Evolutionary conservation across 2,329 filamentous ascomycete species (phyloP).

Genomic region (Trichoderma koningii): DNA sequence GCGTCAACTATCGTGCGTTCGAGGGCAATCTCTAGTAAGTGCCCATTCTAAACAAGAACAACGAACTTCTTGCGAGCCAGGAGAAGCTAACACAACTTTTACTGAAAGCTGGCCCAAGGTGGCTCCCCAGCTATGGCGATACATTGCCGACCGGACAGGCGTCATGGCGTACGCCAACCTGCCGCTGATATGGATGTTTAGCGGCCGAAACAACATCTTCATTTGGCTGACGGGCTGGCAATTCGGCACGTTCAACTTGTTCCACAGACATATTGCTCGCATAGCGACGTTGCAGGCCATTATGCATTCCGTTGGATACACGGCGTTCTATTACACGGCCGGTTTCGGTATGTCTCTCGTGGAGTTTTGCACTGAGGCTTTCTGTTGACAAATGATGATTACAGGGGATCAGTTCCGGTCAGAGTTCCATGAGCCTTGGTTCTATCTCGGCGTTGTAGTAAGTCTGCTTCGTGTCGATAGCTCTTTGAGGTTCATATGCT

Average conservation of each 20-base stretch:
- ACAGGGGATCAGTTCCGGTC: background rate
- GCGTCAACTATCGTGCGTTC: conserved; percentile 8
- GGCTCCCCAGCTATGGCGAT: conserved; percentile 13
- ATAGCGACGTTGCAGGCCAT: conserved; percentile 60
- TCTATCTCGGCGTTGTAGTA: conserved; percentile 25
- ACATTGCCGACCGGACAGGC: conserved; percentile 2
- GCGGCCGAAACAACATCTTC: conserved; percentile 49
- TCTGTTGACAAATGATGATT: conserved; percentile 1
- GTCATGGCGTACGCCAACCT: conserved; percentile 10
- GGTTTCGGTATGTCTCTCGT: background rate
- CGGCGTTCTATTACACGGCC: conserved; percentile 27
- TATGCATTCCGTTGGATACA: conserved; percentile 46
- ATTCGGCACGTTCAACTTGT: conserved; percentile 62
- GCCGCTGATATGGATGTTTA: conserved; percentile 16
- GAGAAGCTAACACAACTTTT: background rate
- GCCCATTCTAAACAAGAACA: too few relatives aligned
- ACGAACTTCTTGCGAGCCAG: background rate
- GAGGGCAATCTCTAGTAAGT: conserved; percentile 18
- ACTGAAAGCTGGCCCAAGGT: conserved; percentile 4
- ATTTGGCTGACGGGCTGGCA: conserved; percentile 65
- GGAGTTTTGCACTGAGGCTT: conserved; percentile 5
- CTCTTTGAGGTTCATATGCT: background rate
- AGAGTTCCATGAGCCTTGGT: conserved; percentile 8
- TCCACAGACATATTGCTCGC: conserved; percentile 63
- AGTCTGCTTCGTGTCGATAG: background rate